phyloP scores from a whole-genome alignment of 306 rosid species.

The Acacia confusa region DNA sequence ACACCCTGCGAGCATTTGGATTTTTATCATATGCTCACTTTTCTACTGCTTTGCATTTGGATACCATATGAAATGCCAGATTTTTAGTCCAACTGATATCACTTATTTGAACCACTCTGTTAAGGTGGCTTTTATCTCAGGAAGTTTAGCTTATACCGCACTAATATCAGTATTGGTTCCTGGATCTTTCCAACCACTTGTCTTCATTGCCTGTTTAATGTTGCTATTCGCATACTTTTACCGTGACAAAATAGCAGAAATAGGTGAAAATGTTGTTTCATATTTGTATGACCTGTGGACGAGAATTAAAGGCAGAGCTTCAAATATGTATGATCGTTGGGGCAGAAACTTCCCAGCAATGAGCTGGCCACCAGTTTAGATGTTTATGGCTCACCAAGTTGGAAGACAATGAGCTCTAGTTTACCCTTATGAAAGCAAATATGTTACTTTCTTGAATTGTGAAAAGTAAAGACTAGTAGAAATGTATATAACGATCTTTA shows the following conservation, averaged over 20 bases:
- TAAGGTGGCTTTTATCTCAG: background rate
- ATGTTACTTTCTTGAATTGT: too few species aligned
- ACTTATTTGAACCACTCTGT: background rate
- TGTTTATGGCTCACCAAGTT: too few species aligned
- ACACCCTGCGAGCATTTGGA: background rate
- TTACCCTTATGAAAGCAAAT: too few species aligned
- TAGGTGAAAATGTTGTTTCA: background rate
- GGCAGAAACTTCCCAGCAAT: background rate
- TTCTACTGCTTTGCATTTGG: background rate
- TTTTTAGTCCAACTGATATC: background rate
- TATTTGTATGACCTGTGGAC: background rate
- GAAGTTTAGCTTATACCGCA: background rate
- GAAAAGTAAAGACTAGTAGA: too few species aligned
- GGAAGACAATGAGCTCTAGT: too few species aligned
- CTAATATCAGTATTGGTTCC: background rate
- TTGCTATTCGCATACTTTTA: background rate
- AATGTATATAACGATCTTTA: too few species aligned
- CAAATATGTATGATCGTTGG: background rate
- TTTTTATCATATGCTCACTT: background rate
- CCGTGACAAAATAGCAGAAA: background rate
- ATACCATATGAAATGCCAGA: background rate
- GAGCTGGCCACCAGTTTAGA: background rate
- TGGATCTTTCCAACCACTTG: background rate
- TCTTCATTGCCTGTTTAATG: background rate
- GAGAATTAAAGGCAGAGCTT: background rate